A percentile compares a stretch with the other conserved stretches of the same genome.
Conservation (phyloP, 106 monocot genomes). For the Acorus gramineus region DNA sequence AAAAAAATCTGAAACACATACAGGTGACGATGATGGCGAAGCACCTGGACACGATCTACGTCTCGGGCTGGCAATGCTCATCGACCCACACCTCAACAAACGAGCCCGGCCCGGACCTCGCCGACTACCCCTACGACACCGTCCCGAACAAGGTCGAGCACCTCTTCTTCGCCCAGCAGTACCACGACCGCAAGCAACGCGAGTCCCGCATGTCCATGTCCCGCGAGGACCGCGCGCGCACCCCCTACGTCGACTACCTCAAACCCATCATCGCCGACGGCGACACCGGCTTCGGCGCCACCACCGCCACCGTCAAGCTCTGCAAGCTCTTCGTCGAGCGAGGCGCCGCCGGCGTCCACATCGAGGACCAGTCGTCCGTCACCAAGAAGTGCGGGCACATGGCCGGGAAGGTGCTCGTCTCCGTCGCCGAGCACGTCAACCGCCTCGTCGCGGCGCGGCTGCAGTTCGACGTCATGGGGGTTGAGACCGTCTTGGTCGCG, state of each 20-base stretch:
- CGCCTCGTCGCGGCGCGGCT: slow-evolving; percentile 78
- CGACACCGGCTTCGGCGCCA: slow-evolving; percentile 80
- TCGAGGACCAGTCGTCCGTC: slow-evolving; percentile 85
- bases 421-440: slow-evolving; percentile 69
- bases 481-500: slow-evolving; percentile 77
- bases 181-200: slow-evolving; percentile 81
- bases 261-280: slow-evolving; percentile 90
- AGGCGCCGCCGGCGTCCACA: slow-evolving; percentile 86
- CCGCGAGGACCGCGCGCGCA: slow-evolving; percentile 43
- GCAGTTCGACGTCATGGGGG: slow-evolving; percentile 90
- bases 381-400: slow-evolving; percentile 98
- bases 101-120: slow-evolving; percentile 95
- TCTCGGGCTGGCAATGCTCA: slow-evolving; percentile 98
- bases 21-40: slow-evolving; percentile 82
- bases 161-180: slow-evolving; percentile 84
- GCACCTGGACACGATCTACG: slow-evolving; percentile 81
- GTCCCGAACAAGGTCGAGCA: slow-evolving; percentile 95
- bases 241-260: slow-evolving; percentile 74
- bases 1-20: too few species aligned
- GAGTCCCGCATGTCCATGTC: slow-evolving; percentile 71
- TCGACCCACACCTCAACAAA: slow-evolving; percentile 86
- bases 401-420: slow-evolving; percentile 87
- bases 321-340: slow-evolving; percentile 96
- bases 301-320: slow-evolving; percentile 90
- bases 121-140: slow-evolving; percentile 97